Evolutionary conservation across 2,329 filamentous ascomycete genomes (phyloP).

Genomic region (Torrubiella hemipterigena): DNA sequence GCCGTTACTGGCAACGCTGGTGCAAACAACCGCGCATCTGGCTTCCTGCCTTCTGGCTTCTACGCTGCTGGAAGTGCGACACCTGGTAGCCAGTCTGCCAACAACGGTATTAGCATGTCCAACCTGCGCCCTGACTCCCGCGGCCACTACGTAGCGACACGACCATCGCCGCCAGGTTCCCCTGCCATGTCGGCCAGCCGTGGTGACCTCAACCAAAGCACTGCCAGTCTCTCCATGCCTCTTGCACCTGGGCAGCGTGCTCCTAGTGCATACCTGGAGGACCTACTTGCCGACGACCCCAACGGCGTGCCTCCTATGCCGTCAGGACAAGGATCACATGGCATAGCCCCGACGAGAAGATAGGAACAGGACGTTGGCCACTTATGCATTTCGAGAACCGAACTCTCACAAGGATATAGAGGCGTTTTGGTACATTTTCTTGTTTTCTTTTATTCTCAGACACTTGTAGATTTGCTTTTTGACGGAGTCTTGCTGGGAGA

Average conservation of each 20-base stretch:
- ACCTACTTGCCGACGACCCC: conserved; percentile 69
- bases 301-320: conserved; percentile 36
- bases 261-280: conserved; percentile 82
- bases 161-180: conserved; percentile 34
- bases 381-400: no score
- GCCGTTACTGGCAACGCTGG: conserved; percentile 56
- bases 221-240: conserved; percentile 48
- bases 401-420: no score
- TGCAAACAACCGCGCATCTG: conserved; percentile 54
- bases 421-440: no score
- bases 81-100: conserved; percentile 29
- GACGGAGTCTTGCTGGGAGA: no score
- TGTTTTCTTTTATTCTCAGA: no score
- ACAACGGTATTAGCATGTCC: conserved; percentile 46
- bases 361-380: no score
- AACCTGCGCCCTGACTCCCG: conserved; percentile 49
- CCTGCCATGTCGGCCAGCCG: conserved; percentile 54
- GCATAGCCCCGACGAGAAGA: no score
- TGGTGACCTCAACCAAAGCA: conserved; percentile 49
- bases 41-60: conserved; percentile 83
- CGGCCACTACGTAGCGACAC: conserved; percentile 29
- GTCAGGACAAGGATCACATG: no score
- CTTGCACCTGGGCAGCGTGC: conserved; percentile 55
- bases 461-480: no score
- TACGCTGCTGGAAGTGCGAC: conserved; percentile 60